A percentile compares a stretch with the other conserved stretches of the same genome.
phyloP scores from a whole-genome alignment of 2,329 filamentous ascomycete genomes.

The Daldinia sp. region DNA sequence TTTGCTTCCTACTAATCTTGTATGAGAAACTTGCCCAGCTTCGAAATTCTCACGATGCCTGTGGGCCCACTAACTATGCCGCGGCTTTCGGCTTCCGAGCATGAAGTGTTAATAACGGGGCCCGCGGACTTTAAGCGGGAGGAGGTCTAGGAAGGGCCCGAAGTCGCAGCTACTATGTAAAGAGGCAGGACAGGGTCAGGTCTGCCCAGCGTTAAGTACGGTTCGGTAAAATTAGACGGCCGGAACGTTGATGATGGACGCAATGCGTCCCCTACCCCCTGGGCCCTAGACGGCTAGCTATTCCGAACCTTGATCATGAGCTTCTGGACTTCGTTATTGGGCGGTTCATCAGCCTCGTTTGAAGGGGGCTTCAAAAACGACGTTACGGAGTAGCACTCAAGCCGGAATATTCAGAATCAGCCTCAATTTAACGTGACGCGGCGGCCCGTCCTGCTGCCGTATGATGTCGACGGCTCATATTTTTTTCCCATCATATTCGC shows the following conservation, averaged over 20 bases:
- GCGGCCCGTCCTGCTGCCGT: constrained; percentile 29
- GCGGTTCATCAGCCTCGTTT: constrained; percentile 33
- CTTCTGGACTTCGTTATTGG: constrained; percentile 19
- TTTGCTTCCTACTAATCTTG: neutral
- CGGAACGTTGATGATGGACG: constrained; percentile 30
- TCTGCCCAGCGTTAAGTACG: constrained; percentile 24
- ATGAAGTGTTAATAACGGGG: neutral
- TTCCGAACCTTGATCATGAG: constrained; percentile 23
- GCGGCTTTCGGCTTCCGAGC: constrained; percentile 22
- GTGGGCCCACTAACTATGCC: neutral
- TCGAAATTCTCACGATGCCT: neutral
- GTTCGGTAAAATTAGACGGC: constrained; percentile 38
- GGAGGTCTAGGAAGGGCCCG: constrained; percentile 16
- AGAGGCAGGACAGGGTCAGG: constrained; percentile 12
- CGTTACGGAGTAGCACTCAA: constrained; percentile 26
- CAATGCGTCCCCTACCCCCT: constrained; percentile 21
- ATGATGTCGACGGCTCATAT: constrained; percentile 31
- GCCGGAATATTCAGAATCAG: constrained; percentile 37
- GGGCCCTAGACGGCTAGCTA: constrained; percentile 24
- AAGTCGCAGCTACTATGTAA: constrained; percentile 17
- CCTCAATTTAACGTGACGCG: constrained; percentile 37
- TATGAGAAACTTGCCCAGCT: neutral
- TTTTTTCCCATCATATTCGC: constrained; percentile 22
- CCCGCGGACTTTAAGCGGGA: constrained; percentile 20
- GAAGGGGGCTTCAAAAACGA: constrained; percentile 31